Evolutionary conservation across 1,139 yeast genomes (phyloP).

Genomic region (Eremothecium sinecaudum): DNA sequence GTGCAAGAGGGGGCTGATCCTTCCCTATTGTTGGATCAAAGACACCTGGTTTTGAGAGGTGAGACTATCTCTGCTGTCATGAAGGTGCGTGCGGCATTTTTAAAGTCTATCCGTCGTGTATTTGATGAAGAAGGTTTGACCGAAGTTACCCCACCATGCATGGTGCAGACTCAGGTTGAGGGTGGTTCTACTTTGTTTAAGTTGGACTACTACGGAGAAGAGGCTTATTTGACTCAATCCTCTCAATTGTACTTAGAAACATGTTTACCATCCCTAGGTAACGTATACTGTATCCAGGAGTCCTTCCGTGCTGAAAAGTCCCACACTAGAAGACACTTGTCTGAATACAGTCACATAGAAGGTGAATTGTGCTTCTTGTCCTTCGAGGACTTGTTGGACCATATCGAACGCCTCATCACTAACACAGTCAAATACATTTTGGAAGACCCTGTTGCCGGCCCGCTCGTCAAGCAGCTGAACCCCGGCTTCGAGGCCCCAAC

Average conservation of each 20-base stretch:
- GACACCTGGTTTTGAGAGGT: constrained; percentile 92
- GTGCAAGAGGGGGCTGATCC: constrained; percentile 93
- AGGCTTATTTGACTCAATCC: constrained; percentile 92
- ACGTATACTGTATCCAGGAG: constrained; percentile 94
- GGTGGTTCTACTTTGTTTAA: constrained; percentile 96
- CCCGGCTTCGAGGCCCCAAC: constrained; percentile 78
- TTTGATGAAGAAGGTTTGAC: constrained; percentile 64
- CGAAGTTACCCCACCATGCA: constrained; percentile 98
- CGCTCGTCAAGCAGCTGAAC: constrained; percentile 82
- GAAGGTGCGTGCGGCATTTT: constrained; percentile 83
- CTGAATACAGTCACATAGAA: constrained; percentile 96
- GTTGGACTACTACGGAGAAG: constrained; percentile 92
- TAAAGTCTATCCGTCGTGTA: constrained; percentile 66
- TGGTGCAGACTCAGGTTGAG: constrained; percentile 99
- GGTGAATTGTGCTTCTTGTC: constrained; percentile 81
- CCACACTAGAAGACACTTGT: constrained; percentile 95
- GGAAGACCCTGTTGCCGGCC: constrained; percentile 87
- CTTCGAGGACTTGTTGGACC: constrained; percentile 77
- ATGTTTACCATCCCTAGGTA: constrained; percentile 91
- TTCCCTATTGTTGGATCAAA: constrained; percentile 80
- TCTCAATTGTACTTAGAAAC: constrained; percentile 97
- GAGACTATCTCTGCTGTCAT: constrained; percentile 89
- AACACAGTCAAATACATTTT: constrained; percentile 63
- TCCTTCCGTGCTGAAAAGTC: constrained; percentile 99
- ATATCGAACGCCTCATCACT: constrained; percentile 72